Base-by-base conservation (phyloP, 2,329 filamentous ascomycete genomes). In the Cadophora sp. region DNA sequence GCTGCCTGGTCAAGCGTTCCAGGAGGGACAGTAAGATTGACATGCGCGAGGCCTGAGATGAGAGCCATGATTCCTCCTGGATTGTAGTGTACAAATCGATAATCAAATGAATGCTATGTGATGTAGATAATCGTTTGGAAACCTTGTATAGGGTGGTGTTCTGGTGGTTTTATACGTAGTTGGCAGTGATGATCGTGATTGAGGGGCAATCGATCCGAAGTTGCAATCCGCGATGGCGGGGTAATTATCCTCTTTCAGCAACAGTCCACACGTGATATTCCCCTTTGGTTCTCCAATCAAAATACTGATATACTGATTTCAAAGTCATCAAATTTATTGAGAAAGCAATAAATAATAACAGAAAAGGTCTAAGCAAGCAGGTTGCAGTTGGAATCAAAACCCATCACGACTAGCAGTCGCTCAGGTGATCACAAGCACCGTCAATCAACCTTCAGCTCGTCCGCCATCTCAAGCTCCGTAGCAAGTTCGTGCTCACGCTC, bases 1-100 rank as follows among this genome's bases (percentile, higher is more conserved):
- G 80, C 77, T 2, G 87, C 86, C 13, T 80, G 78, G 22, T 80
- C 78, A 39, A 89, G 80, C 0, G 84, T 86, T 65, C 81, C 83
- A 0, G 75, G 73, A 0, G 86, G 85, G 11, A 89, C 84, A n/a
- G 83, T 81, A 56, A 89, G 79, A 73, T 89, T 89, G 68, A 89
- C 79, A 77, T 88, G 85, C 2, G 84, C 83, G 61, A 88, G 78
- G 43, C 84, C 83, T 45, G 81, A 79, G 72, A 88, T 87, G 67
- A 73, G 39, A 50, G 50, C 53, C 66, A 67, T 67, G 39, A 7
- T 60, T 50, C 1, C 22, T 16, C 27, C 16, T 58, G 22, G n/a
- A 48, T n/a, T 39, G 36, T 13, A 39, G 4, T 30, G 27, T 30
- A 30, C 27, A 39, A 8, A 8, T 45, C 13, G 43, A 13, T 45